Evolutionary conservation across 192 early-diverging fungal species (phyloP), one percentile per base, ranked within the genome.

Genomic region (Coemansia sp.): DNA sequence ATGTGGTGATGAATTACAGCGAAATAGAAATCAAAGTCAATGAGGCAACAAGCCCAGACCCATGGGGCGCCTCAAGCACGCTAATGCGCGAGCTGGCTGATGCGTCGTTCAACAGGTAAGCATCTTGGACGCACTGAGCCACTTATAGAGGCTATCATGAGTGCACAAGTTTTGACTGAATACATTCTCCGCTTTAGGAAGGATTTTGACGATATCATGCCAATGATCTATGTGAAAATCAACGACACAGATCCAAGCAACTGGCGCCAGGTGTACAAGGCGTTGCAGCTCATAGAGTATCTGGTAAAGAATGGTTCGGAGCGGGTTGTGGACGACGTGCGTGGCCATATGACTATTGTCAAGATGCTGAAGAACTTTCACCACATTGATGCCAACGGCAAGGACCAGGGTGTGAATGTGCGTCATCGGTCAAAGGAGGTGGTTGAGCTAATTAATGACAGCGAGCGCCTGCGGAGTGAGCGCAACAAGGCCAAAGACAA

Each of bases 371-470:
- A 87, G 56, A 95, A 85, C 81, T 98, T 94, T 65, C 86, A 93
- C 54, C 93, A 87, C 58, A 83, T 94, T 24, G 95, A 97, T 66
- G 91, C 93, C 21, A 93, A 94, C 63, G 89, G 88, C 68, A 98
- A 98, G 68, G 96, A 98, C 73, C 94, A 98, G 73, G 96, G 96
- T 5, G 87, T 98, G 53, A 97, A 97, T 63, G 89, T 93, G 93
- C 87, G 68, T 63, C 72, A 81, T 56, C 85, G 96, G 8, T 90
- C 95, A 12, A 94, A 92, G 64, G 94, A 97, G 79, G 81, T 98
- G 31, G 73, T 88, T 2, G 95, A 95, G 5, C 79, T 97, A 50
- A 69, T 97, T 12, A 83, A 84, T 37, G 86, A 91, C 71, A 86
- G 84, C 56, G 86, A 94, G 26, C 84, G 75, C 12, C 86, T 98